phyloP scores from a whole-genome alignment of 768 basidiomycete species.

The Heimioporus sp. region DNA sequence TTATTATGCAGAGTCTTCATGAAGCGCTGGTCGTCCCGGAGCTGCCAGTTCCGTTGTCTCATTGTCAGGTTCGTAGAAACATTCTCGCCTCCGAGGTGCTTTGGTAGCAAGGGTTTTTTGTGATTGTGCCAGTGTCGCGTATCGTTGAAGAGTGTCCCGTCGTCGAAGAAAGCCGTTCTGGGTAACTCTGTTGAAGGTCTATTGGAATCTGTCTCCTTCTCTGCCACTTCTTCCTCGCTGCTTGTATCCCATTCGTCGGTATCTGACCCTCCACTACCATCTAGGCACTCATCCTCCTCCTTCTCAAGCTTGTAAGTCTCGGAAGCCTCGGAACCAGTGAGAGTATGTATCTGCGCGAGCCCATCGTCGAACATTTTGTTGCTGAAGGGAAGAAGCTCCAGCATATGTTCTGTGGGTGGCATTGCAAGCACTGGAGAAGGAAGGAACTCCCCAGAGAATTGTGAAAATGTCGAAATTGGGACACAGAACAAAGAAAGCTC shows the following conservation, averaged over 20 bases:
- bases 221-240: conserved; percentile 19
- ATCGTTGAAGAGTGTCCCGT: conserved; percentile 46
- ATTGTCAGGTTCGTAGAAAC: conserved; percentile 28
- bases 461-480: conserved; percentile 17
- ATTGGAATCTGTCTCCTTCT: background rate
- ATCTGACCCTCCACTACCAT: conserved; percentile 11
- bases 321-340: background rate
- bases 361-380: conserved; percentile 42
- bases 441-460: conserved; percentile 20
- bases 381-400: conserved; percentile 38
- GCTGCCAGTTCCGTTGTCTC: conserved; percentile 35
- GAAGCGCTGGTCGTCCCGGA: conserved; percentile 51
- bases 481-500: conserved; percentile 22
- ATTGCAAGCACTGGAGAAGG: background rate
- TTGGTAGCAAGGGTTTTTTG: conserved; percentile 47
- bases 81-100: conserved; percentile 49
- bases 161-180: conserved; percentile 32
- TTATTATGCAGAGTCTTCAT: conserved; percentile 56
- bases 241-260: conserved; percentile 21
- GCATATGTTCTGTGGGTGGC: background rate
- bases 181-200: background rate
- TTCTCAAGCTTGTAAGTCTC: conserved; percentile 3
- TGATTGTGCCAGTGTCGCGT: conserved; percentile 60
- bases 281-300: conserved; percentile 18
- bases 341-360: conserved; percentile 34